Base-by-base conservation (phyloP, 208 protist genomes). In the Leptomonas seymouri region DNA sequence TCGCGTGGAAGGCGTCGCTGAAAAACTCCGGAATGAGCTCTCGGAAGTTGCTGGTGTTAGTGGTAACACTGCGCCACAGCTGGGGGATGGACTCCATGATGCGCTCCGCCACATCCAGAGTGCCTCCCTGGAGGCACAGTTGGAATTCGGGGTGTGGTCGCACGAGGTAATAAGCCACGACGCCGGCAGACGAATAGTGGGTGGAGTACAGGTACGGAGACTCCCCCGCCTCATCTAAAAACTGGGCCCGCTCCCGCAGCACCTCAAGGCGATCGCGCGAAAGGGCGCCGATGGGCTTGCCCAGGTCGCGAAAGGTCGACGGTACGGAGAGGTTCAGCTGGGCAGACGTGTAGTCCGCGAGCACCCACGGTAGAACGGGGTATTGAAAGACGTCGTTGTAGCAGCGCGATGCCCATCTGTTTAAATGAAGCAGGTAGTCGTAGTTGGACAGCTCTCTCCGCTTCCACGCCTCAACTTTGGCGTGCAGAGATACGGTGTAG, bases 11-110 rank as follows among this genome's bases (percentile, higher is more conserved):
- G 28, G 46, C 58, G 28, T 28, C 50, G 49, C 65, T 66, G 58
- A 94, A 98, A 64, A 98, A 98, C 70, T 98, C 87, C 23, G 95
- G 95, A 34, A 96, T 97, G 34, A 98, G 61, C 80, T 99, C 98
- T 58, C 98, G 98, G 8, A 98, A 84, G 74, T 98, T 96, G 12
- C 67, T 71, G 30, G 62, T 45, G 48, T 86, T 76, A 2, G 45
- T 73, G 5, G 83, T 65, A 0, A 93, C 85, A 44, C 79, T 90
- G 18, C 85, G 41, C 94, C 93, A 99, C 9, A 90, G 78, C 14
- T 89, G 79, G 18, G 59, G 39, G 5, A 99, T 67, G 11, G 85
- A 95, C 70, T 95, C 67, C 74, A 99, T 98, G 25, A 99, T 82
- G 36, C 98, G 79, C 66, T 98, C 86, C 11, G 96, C 79, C 23